Evolutionary conservation across 179 eudicot species (phyloP).

Genomic region (Drosera spatulata): DNA sequence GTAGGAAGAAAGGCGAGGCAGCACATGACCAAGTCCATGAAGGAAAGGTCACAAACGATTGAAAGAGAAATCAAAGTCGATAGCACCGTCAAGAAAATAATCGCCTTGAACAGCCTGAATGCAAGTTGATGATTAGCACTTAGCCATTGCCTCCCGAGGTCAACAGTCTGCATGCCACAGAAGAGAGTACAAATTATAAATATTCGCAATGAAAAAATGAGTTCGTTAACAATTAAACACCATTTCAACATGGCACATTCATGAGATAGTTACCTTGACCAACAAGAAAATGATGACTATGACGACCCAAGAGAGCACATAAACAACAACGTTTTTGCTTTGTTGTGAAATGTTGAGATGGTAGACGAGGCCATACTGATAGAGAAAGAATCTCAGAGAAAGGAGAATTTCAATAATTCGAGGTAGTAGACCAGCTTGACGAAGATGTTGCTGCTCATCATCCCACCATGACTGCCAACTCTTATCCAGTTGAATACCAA

Average conservation of each 20-base stretch:
- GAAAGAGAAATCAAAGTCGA: conserved; percentile 60
- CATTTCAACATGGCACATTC: not conserved
- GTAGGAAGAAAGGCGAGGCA: conserved; percentile 90
- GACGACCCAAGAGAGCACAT: conserved; percentile 89
- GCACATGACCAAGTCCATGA: conserved; percentile 73
- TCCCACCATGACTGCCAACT: conserved; percentile 99
- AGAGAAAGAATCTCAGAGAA: conserved; percentile 71
- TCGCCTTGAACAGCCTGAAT: conserved; percentile 78
- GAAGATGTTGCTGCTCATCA: conserved; percentile 76
- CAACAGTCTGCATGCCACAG: conserved; percentile 44
- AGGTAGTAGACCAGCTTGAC: conserved; percentile 44
- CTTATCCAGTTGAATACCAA: conserved; percentile 85
- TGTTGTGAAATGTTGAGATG: conserved; percentile 80
- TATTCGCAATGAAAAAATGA: too few species aligned
- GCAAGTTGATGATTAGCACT: conserved; percentile 74
- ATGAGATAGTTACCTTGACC: conserved; percentile 51
- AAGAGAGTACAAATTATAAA: not conserved
- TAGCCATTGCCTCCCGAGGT: conserved; percentile 52
- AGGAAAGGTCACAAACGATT: conserved; percentile 50
- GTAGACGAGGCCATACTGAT: conserved; percentile 95
- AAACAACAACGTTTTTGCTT: conserved; percentile 63
- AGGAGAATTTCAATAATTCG: conserved; percentile 63
- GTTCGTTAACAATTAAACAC: too few species aligned
- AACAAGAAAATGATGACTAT: conserved; percentile 58
- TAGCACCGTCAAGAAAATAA: conserved; percentile 59